A percentile compares a stretch with the other conserved stretches of the same genome.
phyloP scores from a whole-genome alignment of 108 stramenopile species.

The Cyclotella sp. region DNA sequence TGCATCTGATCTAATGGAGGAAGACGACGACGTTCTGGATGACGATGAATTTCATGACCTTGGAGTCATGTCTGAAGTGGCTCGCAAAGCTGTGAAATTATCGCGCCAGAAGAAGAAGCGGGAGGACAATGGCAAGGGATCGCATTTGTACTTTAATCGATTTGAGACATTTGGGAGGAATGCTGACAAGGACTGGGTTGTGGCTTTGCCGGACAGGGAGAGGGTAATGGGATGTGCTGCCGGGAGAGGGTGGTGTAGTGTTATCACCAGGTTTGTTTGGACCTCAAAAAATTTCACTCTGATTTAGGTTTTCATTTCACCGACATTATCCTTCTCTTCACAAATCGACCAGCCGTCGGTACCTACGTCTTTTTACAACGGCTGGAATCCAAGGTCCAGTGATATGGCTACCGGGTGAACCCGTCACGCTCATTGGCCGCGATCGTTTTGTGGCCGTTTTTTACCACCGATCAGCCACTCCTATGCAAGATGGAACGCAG shows the following conservation, averaged over 20 bases:
- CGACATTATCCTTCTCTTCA: neutral
- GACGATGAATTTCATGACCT: conserved; percentile 47
- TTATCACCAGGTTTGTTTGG: conserved; percentile 58
- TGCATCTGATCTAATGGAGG: conserved; percentile 73
- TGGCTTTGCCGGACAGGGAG: conserved; percentile 80
- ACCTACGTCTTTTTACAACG: conserved; percentile 75
- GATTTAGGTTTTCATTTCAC: neutral
- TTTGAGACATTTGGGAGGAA: conserved; percentile 75
- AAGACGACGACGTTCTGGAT: conserved; percentile 57
- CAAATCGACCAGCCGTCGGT: conserved; percentile 57
- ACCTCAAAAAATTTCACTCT: neutral
- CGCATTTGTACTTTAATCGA: conserved; percentile 78
- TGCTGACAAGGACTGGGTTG: conserved; percentile 84
- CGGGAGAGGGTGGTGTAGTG: conserved; percentile 80
- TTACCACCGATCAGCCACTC: conserved; percentile 63
- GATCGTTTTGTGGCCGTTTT: conserved; percentile 72
- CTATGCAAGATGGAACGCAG: conserved; percentile 80
- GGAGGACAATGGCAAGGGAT: conserved; percentile 57
- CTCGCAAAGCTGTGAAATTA: conserved; percentile 52
- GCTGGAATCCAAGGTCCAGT: conserved; percentile 78
- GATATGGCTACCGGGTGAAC: conserved; percentile 79
- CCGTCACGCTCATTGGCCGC: conserved; percentile 83
- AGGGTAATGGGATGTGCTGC: conserved; percentile 77
- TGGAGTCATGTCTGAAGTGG: conserved; percentile 55
- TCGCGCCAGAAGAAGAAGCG: conserved; percentile 41